Evolutionary conservation across 2,329 filamentous ascomycete genomes (phyloP), one percentile per base, ranked within the genome.

Genomic region (Drechslerella coelobrocha): DNA sequence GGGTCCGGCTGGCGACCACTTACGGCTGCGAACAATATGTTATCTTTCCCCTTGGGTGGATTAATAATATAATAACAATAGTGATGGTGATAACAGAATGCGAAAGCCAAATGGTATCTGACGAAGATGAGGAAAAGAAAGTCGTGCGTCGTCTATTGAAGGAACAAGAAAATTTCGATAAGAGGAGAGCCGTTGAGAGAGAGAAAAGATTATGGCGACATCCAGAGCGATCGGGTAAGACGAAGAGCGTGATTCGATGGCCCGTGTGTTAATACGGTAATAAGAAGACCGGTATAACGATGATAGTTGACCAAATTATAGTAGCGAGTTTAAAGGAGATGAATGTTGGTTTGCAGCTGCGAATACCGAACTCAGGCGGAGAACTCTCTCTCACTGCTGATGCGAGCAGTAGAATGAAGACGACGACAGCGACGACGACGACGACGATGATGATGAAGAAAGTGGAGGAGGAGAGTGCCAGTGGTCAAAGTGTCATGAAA

Each of bases 141-240:
- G 31, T 41, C 9, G 34, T 17, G 24, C 2, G 31, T 4, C 7
- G 23, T 2, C 12, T 47, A 3, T 29, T 27, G 34, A 26, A 8
- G 6, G 9, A 41, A 26, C 14, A 54, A 39, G 27, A 54, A 23
- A 54, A 34, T n/a, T n/a, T n/a, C n/a, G n/a, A n/a, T n/a, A n/a
- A n/a, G n/a, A n/a, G n/a, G n/a, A n/a, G 31, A 53, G 51, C 50
- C 19, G 51, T 41, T 34, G 27, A 29, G 9, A 39, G 45, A 37
- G 39, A 50, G 23, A 34, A 47, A 45, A 41, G 53, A 17, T 29
- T 56, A 50, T 54, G 61, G 52, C 61, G n/a, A n/a, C n/a, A n/a
- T n/a, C n/a, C 26, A 54, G 61, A 66, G 53, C 47, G 54, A 63
- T 63, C 51, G 61, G 54, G 55, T 34, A 47, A 48, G 61, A 63